These are phyloP conservation scores for Saccharomyces kudriavzevii DNA, from an alignment of 805 yeast genomes.

Conservation along the genomic window DNA sequence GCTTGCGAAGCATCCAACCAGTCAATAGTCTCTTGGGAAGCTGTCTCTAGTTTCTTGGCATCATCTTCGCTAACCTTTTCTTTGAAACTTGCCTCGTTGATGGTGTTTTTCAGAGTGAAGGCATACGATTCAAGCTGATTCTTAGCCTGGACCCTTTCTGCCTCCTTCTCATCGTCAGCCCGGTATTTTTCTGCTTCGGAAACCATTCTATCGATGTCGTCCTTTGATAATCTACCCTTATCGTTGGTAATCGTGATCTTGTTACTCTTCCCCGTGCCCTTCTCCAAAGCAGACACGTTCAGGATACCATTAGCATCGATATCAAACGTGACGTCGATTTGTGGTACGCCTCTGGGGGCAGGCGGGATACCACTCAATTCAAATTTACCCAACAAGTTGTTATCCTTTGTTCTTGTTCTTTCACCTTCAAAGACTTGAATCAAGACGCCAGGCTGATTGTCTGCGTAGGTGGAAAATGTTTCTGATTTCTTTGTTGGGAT, in stretches of 20 bases:
- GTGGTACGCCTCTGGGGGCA: slow-evolving; percentile 97
- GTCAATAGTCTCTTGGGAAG: slow-evolving; percentile 71
- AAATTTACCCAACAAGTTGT: slow-evolving; percentile 92
- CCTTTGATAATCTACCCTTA: slow-evolving; percentile 95
- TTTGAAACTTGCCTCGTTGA: slow-evolving; percentile 63
- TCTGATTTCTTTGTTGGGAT: slow-evolving; percentile 96
- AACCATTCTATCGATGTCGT: slow-evolving; percentile 95
- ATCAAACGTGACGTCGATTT: slow-evolving; percentile 93
- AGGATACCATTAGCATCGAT: slow-evolving; percentile 94
- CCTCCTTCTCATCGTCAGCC: slow-evolving; percentile 92
- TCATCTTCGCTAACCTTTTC: slow-evolving; percentile 68
- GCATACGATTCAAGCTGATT: slow-evolving; percentile 91
- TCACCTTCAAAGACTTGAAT: slow-evolving; percentile 97
- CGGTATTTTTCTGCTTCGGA: slow-evolving; percentile 93
- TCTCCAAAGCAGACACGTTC: slow-evolving; percentile 90
- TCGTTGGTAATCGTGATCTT: slow-evolving; percentile 96
- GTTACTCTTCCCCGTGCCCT: slow-evolving; percentile 95
- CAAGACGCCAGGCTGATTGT: slow-evolving; percentile 96
- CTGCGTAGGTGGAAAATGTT: slow-evolving; percentile 91
- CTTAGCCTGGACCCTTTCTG: slow-evolving; percentile 82
- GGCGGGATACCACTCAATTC: slow-evolving; percentile 94
- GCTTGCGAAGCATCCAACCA: slow-evolving; percentile 92
- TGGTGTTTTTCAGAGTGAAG: slow-evolving; percentile 79
- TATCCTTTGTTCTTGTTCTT: slow-evolving; percentile 89
- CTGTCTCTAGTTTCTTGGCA: slow-evolving; percentile 57